A percentile compares a stretch with the other conserved stretches of the same genome.
Evolutionary conservation across 2,329 filamentous ascomycete genomes (phyloP).

Genomic region (Ascochyta koolunga): DNA sequence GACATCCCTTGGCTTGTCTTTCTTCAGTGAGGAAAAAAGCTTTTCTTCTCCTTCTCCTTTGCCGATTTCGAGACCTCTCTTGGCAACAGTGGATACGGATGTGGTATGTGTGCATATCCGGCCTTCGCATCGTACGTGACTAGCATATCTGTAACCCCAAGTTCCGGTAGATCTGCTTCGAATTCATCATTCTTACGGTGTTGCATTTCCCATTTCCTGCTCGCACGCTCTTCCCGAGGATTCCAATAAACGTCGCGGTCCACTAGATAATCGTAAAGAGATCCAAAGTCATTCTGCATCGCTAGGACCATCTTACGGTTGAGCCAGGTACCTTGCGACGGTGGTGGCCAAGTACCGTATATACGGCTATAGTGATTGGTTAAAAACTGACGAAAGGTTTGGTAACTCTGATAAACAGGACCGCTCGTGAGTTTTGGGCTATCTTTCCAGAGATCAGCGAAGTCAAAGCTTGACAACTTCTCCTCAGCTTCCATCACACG

Average conservation of each 20-base stretch:
- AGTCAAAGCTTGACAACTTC: conserved; percentile 65
- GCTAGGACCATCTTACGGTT: conserved; percentile 62
- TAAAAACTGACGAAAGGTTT: conserved; percentile 67
- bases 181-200: conserved; percentile 43
- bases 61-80: conserved; percentile 32
- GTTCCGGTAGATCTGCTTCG: conserved; percentile 54
- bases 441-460: conserved; percentile 64
- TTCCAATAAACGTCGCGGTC: conserved; percentile 72
- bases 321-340: conserved; percentile 58
- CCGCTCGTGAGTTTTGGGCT: conserved; percentile 39
- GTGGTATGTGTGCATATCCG: conserved; percentile 58
- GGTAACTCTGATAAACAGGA: conserved; percentile 61
- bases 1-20: conserved; percentile 40
- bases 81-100: conserved; percentile 70
- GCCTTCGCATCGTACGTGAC: conserved; percentile 68
- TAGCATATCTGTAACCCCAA: conserved; percentile 71
- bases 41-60: conserved; percentile 39
- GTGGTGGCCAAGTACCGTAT: conserved; percentile 69
- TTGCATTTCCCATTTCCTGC: conserved; percentile 70
- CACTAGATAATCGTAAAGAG: conserved; percentile 73
- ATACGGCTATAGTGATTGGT: conserved; percentile 61
- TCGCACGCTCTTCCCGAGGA: conserved; percentile 64
- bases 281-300: conserved; percentile 70
- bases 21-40: conserved; percentile 44
- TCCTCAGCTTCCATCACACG: conserved; percentile 68